These are phyloP conservation scores for Terana coerulea DNA, from an alignment of 768 basidiomycete species.

Conservation along the genomic window DNA sequence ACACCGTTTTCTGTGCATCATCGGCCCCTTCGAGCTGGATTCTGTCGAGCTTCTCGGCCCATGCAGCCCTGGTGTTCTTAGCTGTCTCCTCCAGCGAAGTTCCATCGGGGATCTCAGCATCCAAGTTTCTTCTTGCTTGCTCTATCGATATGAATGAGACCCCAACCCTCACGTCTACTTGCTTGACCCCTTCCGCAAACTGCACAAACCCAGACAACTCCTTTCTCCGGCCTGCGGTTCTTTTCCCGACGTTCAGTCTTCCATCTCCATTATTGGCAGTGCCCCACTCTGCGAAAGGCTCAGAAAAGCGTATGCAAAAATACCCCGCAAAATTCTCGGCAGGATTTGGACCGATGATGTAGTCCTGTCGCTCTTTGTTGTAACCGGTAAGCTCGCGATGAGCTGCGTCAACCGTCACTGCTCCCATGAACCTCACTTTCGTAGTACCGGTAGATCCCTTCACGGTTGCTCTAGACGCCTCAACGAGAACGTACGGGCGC, in stretches of 20 bases:
- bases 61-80: constrained; percentile 28
- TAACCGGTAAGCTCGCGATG: constrained; percentile 53
- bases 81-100: constrained; percentile 35
- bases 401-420: constrained; percentile 39
- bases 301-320: constrained; percentile 57
- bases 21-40: constrained; percentile 32
- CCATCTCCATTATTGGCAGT: constrained; percentile 39
- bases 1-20: constrained; percentile 28
- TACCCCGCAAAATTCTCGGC: constrained; percentile 35
- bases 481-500: constrained; percentile 58
- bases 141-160: constrained; percentile 73
- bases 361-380: constrained; percentile 68
- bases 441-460: constrained; percentile 46
- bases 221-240: constrained; percentile 36
- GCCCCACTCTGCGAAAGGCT: constrained; percentile 43
- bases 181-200: constrained; percentile 32
- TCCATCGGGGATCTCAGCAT: constrained; percentile 37
- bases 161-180: constrained; percentile 56
- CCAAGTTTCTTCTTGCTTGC: constrained; percentile 42
- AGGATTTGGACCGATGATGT: constrained; percentile 54
- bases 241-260: constrained; percentile 29
- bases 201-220: constrained; percentile 48
- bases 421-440: constrained; percentile 55
- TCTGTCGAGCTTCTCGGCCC: constrained; percentile 39
- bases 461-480: constrained; percentile 61